phyloP scores from a whole-genome alignment of 345 rosid genomes.

The Pseudoturritis turrita region DNA sequence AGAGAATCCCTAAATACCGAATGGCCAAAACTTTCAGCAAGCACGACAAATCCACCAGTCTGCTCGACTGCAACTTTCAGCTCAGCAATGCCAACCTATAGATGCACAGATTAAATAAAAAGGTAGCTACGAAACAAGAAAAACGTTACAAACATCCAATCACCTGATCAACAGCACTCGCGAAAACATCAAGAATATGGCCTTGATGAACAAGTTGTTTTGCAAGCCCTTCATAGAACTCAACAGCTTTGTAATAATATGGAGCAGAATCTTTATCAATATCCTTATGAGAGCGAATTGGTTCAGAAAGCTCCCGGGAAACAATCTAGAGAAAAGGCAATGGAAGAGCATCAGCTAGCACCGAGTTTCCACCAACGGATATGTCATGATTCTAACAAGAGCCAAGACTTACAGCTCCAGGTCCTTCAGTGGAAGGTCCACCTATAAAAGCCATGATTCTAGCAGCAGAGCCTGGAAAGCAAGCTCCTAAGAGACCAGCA shows the following conservation, averaged over 20 bases:
- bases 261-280: slow-evolving; percentile 86
- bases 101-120: background rate
- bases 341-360: background rate
- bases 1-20: slow-evolving; percentile 88
- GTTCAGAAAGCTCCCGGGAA: slow-evolving; percentile 73
- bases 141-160: background rate
- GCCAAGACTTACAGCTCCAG: slow-evolving; percentile 63
- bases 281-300: slow-evolving; percentile 96
- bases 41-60: slow-evolving; percentile 96
- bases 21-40: slow-evolving; percentile 98
- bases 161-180: slow-evolving; percentile 94
- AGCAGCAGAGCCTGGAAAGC: slow-evolving; percentile 95
- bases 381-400: slow-evolving; percentile 3
- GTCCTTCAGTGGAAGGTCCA: slow-evolving; percentile 91
- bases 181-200: slow-evolving; percentile 92
- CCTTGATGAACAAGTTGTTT: slow-evolving; percentile 99
- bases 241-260: slow-evolving; percentile 68
- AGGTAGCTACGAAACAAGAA: background rate
- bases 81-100: slow-evolving; percentile 92
- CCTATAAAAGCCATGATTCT: slow-evolving; percentile 92
- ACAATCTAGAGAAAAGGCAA: slow-evolving; percentile 55
- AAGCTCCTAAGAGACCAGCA: slow-evolving; percentile 80
- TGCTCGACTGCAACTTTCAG: slow-evolving; percentile 87
- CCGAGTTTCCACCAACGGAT: background rate
- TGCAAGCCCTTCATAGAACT: slow-evolving; percentile 68